Percentiles rank a stretch among this genome's conserved stretches.
phyloP scores from a whole-genome alignment of 148 eudicot genomes.

The Chenopodium quinoa region DNA sequence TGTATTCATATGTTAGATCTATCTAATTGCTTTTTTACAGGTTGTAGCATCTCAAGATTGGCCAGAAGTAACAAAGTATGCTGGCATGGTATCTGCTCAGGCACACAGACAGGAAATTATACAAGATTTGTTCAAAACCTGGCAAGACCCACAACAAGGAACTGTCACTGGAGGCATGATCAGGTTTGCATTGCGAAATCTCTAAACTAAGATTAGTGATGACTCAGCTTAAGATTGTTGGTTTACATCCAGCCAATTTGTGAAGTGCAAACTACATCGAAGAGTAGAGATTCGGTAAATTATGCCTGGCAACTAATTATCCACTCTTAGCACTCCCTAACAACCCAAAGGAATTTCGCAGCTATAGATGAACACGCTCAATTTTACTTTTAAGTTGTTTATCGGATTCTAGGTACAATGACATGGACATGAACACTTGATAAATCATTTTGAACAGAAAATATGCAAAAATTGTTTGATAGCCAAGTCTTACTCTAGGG shows the following conservation, averaged over 20 bases:
- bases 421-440: not conserved
- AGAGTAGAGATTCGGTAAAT: not conserved
- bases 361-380: too few species aligned
- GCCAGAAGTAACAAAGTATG: constrained; percentile 92
- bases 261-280: not conserved
- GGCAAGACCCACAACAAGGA: constrained; percentile 74
- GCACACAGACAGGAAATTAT: constrained; percentile 91
- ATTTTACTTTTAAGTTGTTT: too few species aligned
- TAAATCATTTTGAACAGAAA: too few species aligned
- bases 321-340: too few species aligned
- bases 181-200: constrained; percentile 34
- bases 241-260: not conserved
- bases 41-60: constrained; percentile 96
- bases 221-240: not conserved
- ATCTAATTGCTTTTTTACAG: constrained; percentile 33
- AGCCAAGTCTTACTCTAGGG: too few species aligned
- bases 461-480: too few species aligned
- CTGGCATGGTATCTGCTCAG: constrained; percentile 88
- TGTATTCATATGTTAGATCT: not conserved
- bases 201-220: too few species aligned
- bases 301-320: too few species aligned
- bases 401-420: not conserved
- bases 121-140: constrained; percentile 76
- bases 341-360: too few species aligned
- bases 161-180: constrained; percentile 80